Conservation (phyloP, 805 yeast genomes). For the Lipomyces orientalis region DNA sequence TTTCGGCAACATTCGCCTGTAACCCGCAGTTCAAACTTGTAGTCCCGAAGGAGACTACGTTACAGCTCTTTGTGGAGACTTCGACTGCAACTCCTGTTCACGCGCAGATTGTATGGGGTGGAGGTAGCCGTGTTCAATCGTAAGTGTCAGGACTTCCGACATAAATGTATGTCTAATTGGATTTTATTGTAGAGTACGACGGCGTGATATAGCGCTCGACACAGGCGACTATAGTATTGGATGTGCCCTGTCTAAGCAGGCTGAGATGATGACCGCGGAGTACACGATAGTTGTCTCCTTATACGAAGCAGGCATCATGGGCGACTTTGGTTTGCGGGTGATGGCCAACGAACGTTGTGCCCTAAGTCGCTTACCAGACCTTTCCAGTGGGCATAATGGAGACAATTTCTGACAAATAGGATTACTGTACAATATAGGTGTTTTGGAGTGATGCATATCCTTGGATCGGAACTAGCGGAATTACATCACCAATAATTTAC, state of each 20-base stretch:
- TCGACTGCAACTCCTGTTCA: slow-evolving; percentile 11
- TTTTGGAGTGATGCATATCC: background rate
- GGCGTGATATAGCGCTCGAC: slow-evolving; percentile 23
- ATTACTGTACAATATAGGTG: background rate
- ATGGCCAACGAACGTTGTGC: slow-evolving; percentile 6
- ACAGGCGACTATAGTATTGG: slow-evolving; percentile 31
- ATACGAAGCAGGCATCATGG: slow-evolving; percentile 28
- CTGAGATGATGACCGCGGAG: slow-evolving; percentile 20
- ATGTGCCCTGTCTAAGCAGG: slow-evolving; percentile 15
- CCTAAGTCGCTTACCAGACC: slow-evolving; percentile 23
- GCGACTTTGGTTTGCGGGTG: slow-evolving; percentile 23
- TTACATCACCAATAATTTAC: background rate
- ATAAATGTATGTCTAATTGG: background rate
- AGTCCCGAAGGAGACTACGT: slow-evolving; percentile 12
- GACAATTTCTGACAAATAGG: background rate
- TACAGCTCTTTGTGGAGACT: slow-evolving; percentile 25
- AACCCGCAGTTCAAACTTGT: slow-evolving; percentile 32
- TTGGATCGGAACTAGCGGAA: background rate
- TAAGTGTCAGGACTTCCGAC: background rate
- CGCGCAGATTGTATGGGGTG: slow-evolving; percentile 30
- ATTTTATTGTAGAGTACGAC: slow-evolving; percentile 13
- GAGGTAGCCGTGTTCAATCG: slow-evolving; percentile 26
- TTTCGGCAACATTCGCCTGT: slow-evolving; percentile 18
- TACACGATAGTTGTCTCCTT: slow-evolving; percentile 31
- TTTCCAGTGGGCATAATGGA: background rate